These are phyloP conservation scores for Cryphonectria radicalis DNA, from an alignment of 2,329 filamentous ascomycete genomes.

Conservation along the genomic window DNA sequence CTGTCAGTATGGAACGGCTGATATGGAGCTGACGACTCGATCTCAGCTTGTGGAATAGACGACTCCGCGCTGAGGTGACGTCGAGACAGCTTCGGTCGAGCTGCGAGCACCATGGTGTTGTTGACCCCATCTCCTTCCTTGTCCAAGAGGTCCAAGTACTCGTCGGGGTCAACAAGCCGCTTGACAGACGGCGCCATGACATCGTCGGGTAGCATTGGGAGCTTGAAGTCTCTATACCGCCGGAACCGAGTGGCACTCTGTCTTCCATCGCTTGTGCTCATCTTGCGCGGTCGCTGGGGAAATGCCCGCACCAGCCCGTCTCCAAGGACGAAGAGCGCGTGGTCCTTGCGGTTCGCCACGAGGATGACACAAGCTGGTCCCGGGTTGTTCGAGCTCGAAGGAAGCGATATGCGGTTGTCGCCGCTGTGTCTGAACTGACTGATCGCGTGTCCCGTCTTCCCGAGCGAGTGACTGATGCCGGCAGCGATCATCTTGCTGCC, in stretches of 20 bases:
- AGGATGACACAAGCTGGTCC: conserved; percentile 66
- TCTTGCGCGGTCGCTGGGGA: conserved; percentile 59
- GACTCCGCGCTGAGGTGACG: conserved; percentile 57
- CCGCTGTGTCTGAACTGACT: conserved; percentile 74
- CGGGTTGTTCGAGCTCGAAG: conserved; percentile 57
- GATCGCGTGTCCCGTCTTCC: conserved; percentile 71
- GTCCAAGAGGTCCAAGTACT: conserved; percentile 58
- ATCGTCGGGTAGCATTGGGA: conserved; percentile 66
- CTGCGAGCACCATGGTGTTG: conserved; percentile 57
- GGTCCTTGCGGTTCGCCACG: conserved; percentile 65
- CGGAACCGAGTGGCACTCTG: conserved; percentile 57
- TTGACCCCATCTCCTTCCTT: conserved; percentile 58
- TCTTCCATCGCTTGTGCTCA: conserved; percentile 57
- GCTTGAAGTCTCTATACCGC: conserved; percentile 68
- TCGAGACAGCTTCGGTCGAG: conserved; percentile 43
- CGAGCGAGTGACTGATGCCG: conserved; percentile 74
- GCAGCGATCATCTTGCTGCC: conserved; percentile 74
- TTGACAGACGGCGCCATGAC: conserved; percentile 60
- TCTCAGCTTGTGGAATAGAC: conserved; percentile 78
- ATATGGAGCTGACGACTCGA: conserved; percentile 93
- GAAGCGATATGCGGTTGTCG: conserved; percentile 75
- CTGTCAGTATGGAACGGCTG: conserved; percentile 94
- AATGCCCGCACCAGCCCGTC: conserved; percentile 70
- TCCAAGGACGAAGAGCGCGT: conserved; percentile 67
- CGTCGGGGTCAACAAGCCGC: conserved; percentile 60